Conservation (phyloP, 176 grass and related monocot species). For the Ampelocalamus luodianensis region DNA sequence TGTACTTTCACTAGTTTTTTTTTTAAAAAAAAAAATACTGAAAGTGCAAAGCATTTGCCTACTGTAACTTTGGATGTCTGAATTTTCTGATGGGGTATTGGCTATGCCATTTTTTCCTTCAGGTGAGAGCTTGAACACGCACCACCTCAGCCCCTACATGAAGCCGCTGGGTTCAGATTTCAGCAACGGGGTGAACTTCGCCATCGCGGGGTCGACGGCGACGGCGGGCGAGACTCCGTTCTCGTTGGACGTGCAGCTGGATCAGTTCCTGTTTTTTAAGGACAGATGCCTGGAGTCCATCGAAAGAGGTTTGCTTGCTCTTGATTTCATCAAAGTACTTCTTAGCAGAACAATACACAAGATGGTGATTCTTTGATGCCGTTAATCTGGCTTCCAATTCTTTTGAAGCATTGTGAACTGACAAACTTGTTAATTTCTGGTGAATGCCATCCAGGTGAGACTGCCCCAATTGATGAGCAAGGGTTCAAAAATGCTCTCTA, state of each 20-base stretch:
- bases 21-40: no score
- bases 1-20: neutral
- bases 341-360: neutral
- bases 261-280: conserved; percentile 72
- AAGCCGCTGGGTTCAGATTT: conserved; percentile 63
- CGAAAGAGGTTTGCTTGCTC: conserved; percentile 41
- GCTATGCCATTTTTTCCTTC: neutral
- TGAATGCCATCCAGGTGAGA: conserved; percentile 45
- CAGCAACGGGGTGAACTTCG: conserved; percentile 70
- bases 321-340: neutral
- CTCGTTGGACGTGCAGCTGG: conserved; percentile 59
- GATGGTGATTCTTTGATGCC: neutral
- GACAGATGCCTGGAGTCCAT: conserved; percentile 53
- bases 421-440: neutral
- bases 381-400: neutral
- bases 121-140: conserved; percentile 67
- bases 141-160: conserved; percentile 74
- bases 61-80: neutral
- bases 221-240: conserved; percentile 40
- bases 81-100: conserved; percentile 7
- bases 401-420: neutral
- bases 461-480: conserved; percentile 39
- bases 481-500: conserved; percentile 69
- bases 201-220: conserved; percentile 58
- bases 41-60: neutral